Evolutionary conservation across 2,329 filamentous ascomycete genomes (phyloP).

Genomic region (Colletotrichum brevisporum): DNA sequence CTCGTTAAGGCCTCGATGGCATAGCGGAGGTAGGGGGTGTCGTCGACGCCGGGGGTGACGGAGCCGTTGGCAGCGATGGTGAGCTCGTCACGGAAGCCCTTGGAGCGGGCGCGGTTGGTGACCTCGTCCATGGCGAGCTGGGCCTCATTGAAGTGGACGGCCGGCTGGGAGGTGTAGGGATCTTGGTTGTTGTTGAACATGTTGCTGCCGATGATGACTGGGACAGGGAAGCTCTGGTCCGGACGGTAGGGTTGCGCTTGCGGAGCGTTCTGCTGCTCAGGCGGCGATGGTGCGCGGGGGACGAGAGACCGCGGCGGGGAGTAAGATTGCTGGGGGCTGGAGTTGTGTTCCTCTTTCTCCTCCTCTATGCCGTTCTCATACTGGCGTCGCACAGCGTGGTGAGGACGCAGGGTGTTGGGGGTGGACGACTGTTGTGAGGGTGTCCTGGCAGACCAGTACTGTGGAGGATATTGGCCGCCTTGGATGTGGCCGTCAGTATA

Average conservation of each 20-base stretch:
- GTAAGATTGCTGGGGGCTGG: conserved; percentile 45
- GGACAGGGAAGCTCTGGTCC: conserved; percentile 31
- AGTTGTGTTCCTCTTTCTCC: conserved; percentile 19
- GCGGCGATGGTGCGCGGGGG: conserved; percentile 56
- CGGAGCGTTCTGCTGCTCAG: conserved; percentile 45
- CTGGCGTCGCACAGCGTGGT: conserved; percentile 37
- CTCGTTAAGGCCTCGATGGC: conserved; percentile 89
- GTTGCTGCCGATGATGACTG: conserved; percentile 29
- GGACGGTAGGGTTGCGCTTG: conserved; percentile 17
- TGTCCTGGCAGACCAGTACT: conserved; percentile 42
- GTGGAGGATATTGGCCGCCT: conserved; percentile 42
- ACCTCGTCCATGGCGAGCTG: conserved; percentile 49
- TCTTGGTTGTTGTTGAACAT: conserved; percentile 46
- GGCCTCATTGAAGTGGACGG: conserved; percentile 56
- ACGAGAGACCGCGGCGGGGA: conserved; percentile 54
- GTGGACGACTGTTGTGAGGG: conserved; percentile 43
- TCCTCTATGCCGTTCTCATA: conserved; percentile 42
- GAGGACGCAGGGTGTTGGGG: conserved; percentile 39
- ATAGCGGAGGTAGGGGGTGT: conserved; percentile 90
- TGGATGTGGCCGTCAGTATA: conserved; percentile 40
- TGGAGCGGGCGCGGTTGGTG: conserved; percentile 39
- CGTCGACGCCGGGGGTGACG: conserved; percentile 83
- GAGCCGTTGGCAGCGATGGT: conserved; percentile 62
- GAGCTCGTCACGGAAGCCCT: conserved; percentile 66
- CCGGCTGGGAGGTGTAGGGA: conserved; percentile 53